These are phyloP conservation scores for Theobroma grandiflorum DNA, from an alignment of 441 rosid genomes.

Conservation along the genomic window DNA sequence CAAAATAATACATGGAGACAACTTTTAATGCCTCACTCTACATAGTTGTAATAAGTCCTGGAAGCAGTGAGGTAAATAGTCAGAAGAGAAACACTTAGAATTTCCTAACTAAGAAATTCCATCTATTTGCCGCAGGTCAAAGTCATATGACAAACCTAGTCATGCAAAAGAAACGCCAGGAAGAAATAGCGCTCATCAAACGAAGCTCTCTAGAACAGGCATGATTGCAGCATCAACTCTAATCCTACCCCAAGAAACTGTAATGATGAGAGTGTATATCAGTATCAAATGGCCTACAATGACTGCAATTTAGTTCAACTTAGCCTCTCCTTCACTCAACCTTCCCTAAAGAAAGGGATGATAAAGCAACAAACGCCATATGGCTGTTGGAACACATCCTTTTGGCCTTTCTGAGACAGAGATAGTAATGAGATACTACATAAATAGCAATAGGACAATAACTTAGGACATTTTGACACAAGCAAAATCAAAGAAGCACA, in stretches of 20 bases:
- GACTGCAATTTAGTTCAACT: constrained; percentile 3
- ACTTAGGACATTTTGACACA: background rate
- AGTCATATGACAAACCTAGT: background rate
- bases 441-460: background rate
- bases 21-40: background rate
- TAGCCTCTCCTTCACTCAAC: constrained; percentile 18
- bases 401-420: background rate
- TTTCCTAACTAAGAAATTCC: background rate
- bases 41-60: background rate
- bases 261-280: background rate
- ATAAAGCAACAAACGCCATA: constrained; percentile 12
- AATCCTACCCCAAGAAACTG: background rate
- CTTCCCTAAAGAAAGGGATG: background rate
- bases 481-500: background rate
- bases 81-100: background rate
- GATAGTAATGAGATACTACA: background rate
- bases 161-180: background rate
- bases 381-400: background rate
- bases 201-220: background rate
- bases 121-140: background rate
- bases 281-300: background rate
- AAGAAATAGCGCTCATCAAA: background rate
- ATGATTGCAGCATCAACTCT: background rate
- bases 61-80: background rate
- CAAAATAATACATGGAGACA: constrained; percentile 4